A percentile compares a stretch with the other conserved stretches of the same genome.
Conservation (phyloP, 306 rosid genomes). For the Medicago arabica region DNA sequence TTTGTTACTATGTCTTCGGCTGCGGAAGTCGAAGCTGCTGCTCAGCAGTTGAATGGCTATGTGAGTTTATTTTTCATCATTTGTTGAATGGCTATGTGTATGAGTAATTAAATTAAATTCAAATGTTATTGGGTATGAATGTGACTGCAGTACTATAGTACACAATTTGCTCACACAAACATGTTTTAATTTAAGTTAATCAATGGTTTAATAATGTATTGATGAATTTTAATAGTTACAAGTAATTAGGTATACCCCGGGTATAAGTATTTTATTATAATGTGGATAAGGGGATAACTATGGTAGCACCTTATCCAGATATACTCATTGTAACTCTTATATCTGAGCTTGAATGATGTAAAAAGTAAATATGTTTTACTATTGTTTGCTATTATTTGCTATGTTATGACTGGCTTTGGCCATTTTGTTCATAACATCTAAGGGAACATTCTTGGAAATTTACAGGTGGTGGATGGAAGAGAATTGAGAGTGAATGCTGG, state of each 20-base stretch:
- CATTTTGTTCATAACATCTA: constrained; percentile 13
- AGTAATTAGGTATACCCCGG: not conserved
- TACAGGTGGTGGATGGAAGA: constrained; percentile 83
- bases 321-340: not conserved
- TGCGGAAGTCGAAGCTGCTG: constrained; percentile 79
- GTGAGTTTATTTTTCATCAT: constrained; percentile 53
- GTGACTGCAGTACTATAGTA: not conserved
- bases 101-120: not conserved
- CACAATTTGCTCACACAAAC: not conserved
- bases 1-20: constrained; percentile 88
- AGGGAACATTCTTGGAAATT: constrained; percentile 34
- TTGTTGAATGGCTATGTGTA: not conserved
- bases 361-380: constrained; percentile 15
- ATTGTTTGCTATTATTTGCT: not conserved
- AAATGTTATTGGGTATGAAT: not conserved
- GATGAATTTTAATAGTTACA: not conserved
- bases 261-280: not conserved
- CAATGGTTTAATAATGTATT: not conserved
- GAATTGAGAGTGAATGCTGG: constrained; percentile 83
- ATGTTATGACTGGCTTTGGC: constrained; percentile 16
- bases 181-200: not conserved
- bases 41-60: constrained; percentile 86
- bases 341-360: constrained; percentile 13
- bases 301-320: not conserved
- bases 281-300: not conserved